Evolutionary conservation across 306 rosid genomes (phyloP).

Genomic region (Gastrolobium villosum): DNA sequence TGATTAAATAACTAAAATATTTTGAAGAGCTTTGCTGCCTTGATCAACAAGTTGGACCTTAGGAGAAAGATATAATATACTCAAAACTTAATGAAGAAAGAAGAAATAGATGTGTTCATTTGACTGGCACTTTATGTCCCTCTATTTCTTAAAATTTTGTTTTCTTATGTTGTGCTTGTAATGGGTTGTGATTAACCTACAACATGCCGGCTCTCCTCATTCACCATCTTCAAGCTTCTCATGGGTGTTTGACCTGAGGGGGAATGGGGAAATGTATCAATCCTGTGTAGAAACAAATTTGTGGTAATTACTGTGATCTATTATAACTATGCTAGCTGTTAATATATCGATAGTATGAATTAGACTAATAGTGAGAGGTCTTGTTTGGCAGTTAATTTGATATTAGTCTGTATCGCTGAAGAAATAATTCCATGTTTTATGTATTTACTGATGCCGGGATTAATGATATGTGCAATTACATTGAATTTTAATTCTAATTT

Average conservation of each 20-base stretch:
- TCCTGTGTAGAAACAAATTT: slow-evolving; percentile 92
- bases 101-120: slow-evolving; percentile 14
- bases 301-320: slow-evolving; percentile 63
- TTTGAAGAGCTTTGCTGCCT: slow-evolving; percentile 27
- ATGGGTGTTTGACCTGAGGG: slow-evolving; percentile 88
- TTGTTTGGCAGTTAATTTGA: slow-evolving; percentile 15
- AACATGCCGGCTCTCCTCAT: slow-evolving; percentile 62
- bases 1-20: slow-evolving; percentile 34
- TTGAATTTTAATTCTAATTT: slow-evolving; percentile 31
- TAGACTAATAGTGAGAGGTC: slow-evolving; percentile 28
- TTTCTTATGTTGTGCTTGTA: slow-evolving; percentile 49
- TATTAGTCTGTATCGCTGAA: slow-evolving; percentile 28
- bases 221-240: slow-evolving; percentile 67
- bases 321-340: slow-evolving; percentile 27
- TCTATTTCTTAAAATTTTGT: neutral
- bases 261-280: slow-evolving; percentile 86
- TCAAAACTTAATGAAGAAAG: slow-evolving; percentile 26
- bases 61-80: slow-evolving; percentile 12
- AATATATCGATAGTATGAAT: slow-evolving; percentile 26
- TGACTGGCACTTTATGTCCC: slow-evolving; percentile 12
- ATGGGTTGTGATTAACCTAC: slow-evolving; percentile 97
- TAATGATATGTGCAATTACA: slow-evolving; percentile 13
- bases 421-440: slow-evolving; percentile 36
- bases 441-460: slow-evolving; percentile 34
- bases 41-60: slow-evolving; percentile 31